phyloP scores from a whole-genome alignment of 345 rosid species.

The Psidium guajava region DNA sequence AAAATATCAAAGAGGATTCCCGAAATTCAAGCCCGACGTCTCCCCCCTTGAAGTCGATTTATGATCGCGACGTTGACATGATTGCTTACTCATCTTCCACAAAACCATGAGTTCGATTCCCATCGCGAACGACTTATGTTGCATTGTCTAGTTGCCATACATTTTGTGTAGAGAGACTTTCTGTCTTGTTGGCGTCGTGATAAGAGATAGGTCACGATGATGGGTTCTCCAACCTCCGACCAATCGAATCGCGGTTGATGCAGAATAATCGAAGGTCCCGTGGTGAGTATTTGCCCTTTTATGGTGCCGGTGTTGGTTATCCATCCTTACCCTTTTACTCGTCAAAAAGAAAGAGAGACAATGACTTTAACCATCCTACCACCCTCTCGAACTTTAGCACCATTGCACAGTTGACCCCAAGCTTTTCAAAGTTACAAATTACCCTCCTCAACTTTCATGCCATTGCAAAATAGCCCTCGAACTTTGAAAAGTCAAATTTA shows the following conservation, averaged over 20 bases:
- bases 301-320: background rate
- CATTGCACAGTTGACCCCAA: background rate
- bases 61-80: fast-evolving
- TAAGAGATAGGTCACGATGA: background rate
- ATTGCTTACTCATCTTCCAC: background rate
- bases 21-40: background rate
- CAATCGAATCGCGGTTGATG: background rate
- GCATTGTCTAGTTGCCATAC: background rate
- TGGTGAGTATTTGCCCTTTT: background rate
- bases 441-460: background rate
- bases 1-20: background rate
- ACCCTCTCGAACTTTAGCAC: background rate
- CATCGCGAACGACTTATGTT: fast-evolving
- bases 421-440: background rate
- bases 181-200: fast-evolving
- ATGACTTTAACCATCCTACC: background rate
- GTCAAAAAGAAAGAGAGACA: background rate
- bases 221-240: fast-evolving
- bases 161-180: background rate
- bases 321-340: background rate
- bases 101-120: background rate
- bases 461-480: background rate
- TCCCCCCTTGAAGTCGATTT: background rate
- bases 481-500: background rate
- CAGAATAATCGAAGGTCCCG: background rate